Conservation (phyloP, 2,329 filamentous ascomycete genomes). For the Arachnomyces sp. region DNA sequence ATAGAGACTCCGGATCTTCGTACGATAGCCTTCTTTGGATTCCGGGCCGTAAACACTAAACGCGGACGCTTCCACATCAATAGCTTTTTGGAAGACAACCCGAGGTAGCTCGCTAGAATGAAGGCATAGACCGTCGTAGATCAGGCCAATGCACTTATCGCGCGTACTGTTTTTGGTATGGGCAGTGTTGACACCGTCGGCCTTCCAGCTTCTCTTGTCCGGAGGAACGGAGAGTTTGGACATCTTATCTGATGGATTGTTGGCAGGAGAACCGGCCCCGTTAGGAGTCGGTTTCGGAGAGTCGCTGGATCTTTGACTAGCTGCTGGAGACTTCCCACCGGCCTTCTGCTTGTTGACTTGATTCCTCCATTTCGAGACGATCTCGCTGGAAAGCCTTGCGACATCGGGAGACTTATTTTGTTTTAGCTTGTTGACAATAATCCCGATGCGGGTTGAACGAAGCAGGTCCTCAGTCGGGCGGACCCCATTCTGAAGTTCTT, state of each 20-base stretch:
- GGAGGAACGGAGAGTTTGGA: conserved; percentile 51
- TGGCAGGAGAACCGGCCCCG: conserved; percentile 47
- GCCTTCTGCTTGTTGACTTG: conserved; percentile 44
- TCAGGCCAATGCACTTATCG: conserved; percentile 78
- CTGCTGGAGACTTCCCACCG: conserved; percentile 27
- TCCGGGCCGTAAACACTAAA: conserved; percentile 64
- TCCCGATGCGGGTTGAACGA: conserved; percentile 83
- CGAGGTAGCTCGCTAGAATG: conserved; percentile 55
- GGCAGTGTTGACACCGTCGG: conserved; percentile 70
- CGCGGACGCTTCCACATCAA: conserved; percentile 70
- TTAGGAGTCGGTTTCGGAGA: conserved; percentile 42
- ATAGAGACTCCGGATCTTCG: conserved; percentile 86
- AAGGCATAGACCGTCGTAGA: conserved; percentile 86
- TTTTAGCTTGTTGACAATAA: conserved; percentile 80
- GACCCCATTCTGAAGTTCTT: conserved; percentile 71
- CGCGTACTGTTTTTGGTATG: conserved; percentile 67
- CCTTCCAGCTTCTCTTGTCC: conserved; percentile 73
- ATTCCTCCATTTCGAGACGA: conserved; percentile 62
- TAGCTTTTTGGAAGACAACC: conserved; percentile 58
- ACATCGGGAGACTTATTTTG: conserved; percentile 68
- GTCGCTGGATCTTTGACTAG: conserved; percentile 30
- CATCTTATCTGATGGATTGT: conserved; percentile 41
- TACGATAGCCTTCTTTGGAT: conserved; percentile 65
- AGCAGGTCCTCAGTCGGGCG: conserved; percentile 83
- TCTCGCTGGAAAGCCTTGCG: conserved; percentile 65